Base-by-base conservation (phyloP, 139 green algal species). In the Micractinium sp. region DNA sequence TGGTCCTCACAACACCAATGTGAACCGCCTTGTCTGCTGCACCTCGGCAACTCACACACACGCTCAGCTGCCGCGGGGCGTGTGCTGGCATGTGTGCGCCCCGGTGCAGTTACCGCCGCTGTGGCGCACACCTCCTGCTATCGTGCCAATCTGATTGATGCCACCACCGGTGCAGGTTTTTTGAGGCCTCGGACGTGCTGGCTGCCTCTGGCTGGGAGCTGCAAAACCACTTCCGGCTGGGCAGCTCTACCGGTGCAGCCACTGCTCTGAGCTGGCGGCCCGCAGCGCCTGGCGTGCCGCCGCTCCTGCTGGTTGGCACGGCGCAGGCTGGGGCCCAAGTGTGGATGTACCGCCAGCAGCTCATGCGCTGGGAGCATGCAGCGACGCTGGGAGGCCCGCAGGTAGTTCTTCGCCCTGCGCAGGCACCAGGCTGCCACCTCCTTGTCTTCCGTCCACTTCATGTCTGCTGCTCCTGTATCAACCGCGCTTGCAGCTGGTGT, bases 231-330 rank as follows among this genome's bases (percentile, higher is more conserved):
- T 92, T 74, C 31, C 39, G 38, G 61, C 41, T 82, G 36, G 82
- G 35, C 19, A 14, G 53, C 47, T 63, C n/a, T 5, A 61, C 61
- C 41, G 78, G 82, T 23, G 83, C 83, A 15, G 83, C 85, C 18
- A 88, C 71, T 12, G 41, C 71, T n/a, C 47, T 82, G 25, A 82
- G 85, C 71, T 88, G 85, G 85, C 85, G 85, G 41, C 69, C 69
- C 0, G 47, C 69, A 3, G 85, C 39, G 33, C 69, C 85, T 0
- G 71, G 71, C 39, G n/a, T 92, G 47, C 88, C 87, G 41, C 82
- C 87, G 33, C 71, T 93, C 35, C 71, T 93, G 39, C 31, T 90
- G 27, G 81, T 86, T 14, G 90, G 90, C 19, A 89, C 67, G 23
- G 81, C 81, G 39, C 12, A 18, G 7, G 73, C 47, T 4, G 67